Evolutionary conservation across 176 grass and related monocot genomes (phyloP), one percentile per base, ranked within the genome.

Genomic region (Guadua angustifolia): DNA sequence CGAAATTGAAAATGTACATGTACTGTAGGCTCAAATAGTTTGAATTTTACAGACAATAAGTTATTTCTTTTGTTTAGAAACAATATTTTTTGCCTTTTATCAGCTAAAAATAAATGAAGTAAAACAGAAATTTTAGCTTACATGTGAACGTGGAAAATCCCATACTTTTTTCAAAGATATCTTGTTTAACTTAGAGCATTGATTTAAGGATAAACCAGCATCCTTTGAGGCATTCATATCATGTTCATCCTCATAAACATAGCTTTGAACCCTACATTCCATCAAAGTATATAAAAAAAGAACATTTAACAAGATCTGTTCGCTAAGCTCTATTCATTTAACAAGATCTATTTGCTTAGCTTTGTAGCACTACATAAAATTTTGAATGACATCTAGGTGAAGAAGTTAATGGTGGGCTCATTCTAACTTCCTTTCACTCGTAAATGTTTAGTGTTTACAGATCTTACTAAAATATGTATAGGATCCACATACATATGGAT

Each of bases 111-210:
- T 56, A 26, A 72, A 73, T 65, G 24, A 8, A 69, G 36, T n/a
- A 66, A 68, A 66, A 17, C 17, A 7, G 19, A 46, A 69, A 78
- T 26, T n/a, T 78, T 38, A 46, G 25, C 35, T 7, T 53, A 58
- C 26, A 82, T 29, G 39, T 78, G 66, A 74, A 82, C 17, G 77
- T 61, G 67, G 1, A 52, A 67, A 66, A 82, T 43, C 58, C 1
- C 39, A 21, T 78, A 92, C 90, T 86, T 82, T 88, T 77, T 85
- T 74, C 67, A 40, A 18, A 55, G 82, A 21, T 9, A 7, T 75
- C 44, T 79, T 80, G 16, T 79, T 77, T 65, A 40, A 40, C 22
- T 26, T 70, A 47, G 62, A 70, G 64, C 63, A 65, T 57, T 62
- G 24, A 56, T 79, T 6, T 45, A 75, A 43, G 32, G 44, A 81